Conservation (phyloP, 495 filamentous ascomycete species). For the Penicillium atrosanguineum region DNA sequence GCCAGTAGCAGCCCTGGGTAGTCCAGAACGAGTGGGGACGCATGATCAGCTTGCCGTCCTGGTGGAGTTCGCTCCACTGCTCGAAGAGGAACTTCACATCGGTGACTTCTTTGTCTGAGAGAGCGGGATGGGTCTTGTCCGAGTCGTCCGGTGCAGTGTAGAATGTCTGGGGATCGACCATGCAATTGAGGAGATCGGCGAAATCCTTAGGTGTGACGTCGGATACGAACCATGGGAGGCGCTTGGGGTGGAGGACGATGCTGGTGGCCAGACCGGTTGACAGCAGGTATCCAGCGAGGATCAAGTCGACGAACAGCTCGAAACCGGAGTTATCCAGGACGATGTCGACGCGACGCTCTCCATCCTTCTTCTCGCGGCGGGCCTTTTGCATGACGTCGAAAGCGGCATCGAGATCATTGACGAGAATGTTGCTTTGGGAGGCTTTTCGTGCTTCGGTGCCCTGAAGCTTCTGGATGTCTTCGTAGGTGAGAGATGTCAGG, state of each 20-base stretch:
- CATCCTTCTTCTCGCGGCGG: constrained; percentile 48
- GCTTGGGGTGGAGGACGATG: constrained; percentile 89
- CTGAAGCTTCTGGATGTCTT: constrained; percentile 95
- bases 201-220: constrained; percentile 90
- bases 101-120: constrained; percentile 63
- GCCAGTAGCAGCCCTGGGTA: constrained; percentile 77
- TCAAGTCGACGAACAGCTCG: constrained; percentile 90
- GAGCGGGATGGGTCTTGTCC: constrained; percentile 50
- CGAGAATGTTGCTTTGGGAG: constrained; percentile 83
- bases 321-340: constrained; percentile 96
- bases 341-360: constrained; percentile 76
- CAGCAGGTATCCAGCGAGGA: constrained; percentile 85
- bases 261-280: constrained; percentile 77
- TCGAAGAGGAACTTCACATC: constrained; percentile 75
- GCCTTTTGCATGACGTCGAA: constrained; percentile 68
- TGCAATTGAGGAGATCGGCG: constrained; percentile 67
- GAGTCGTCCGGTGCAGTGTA: constrained; percentile 72
- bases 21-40: constrained; percentile 91
- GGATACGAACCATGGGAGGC: constrained; percentile 95
- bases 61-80: constrained; percentile 75
- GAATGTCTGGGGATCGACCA: constrained; percentile 72
- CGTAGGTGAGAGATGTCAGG: constrained; percentile 84
- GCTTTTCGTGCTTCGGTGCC: constrained; percentile 79
- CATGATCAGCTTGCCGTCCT: constrained; percentile 75
- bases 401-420: constrained; percentile 74